Evolutionary conservation across 495 filamentous ascomycete species (phyloP).

Genomic region (Lepraria neglecta): DNA sequence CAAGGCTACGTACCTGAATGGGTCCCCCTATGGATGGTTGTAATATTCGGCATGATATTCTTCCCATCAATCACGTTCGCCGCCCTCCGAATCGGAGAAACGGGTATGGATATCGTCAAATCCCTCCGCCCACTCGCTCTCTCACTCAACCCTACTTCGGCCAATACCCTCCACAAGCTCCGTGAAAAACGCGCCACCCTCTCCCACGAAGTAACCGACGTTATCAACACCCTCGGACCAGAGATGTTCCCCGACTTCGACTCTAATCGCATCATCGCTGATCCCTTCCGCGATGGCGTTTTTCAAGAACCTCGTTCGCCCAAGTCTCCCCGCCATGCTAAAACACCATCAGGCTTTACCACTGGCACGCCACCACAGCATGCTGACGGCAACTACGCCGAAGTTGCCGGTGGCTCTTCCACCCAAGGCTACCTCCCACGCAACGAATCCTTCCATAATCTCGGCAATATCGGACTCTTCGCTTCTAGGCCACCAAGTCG

Average conservation of each 20-base stretch:
- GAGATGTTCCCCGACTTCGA: conserved; percentile 98
- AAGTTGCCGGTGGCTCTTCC: conserved; percentile 33
- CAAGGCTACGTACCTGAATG: conserved; percentile 72
- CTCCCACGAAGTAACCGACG: conserved; percentile 73
- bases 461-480: conserved; percentile 80
- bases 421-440: conserved; percentile 57
- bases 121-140: conserved; percentile 85
- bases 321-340: conserved; percentile 22
- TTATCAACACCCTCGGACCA: conserved; percentile 92
- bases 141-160: conserved; percentile 75
- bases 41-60: conserved; percentile 63
- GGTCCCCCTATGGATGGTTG: conserved; percentile 73
- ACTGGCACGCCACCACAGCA: conserved; percentile 10
- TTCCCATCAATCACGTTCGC: conserved; percentile 90
- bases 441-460: conserved; percentile 88
- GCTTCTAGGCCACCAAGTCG: conserved; percentile 70
- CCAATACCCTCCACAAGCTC: conserved; percentile 76
- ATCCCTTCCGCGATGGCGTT: conserved; percentile 47
- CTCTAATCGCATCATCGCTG: conserved; percentile 66
- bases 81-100: conserved; percentile 89
- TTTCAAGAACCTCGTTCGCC: conserved; percentile 25
- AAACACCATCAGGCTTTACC: conserved; percentile 22
- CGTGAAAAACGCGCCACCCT: conserved; percentile 65
- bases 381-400: conserved; percentile 23
- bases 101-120: conserved; percentile 97